These are phyloP conservation scores for Gardenia jasminoides DNA, from an alignment of 257 asterid genomes.

Conservation along the genomic window DNA sequence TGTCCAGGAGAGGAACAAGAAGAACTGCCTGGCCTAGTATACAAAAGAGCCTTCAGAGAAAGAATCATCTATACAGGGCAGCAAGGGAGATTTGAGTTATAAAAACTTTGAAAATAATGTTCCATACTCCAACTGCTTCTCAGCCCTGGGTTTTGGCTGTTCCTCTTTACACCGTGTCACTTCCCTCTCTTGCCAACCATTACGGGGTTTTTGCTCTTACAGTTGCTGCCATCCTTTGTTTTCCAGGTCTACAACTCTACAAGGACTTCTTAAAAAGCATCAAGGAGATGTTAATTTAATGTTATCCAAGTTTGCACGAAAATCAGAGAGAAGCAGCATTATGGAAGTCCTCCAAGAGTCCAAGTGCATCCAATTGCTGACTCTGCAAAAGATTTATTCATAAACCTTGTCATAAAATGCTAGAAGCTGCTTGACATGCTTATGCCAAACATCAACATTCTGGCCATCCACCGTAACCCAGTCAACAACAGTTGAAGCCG, in stretches of 20 bases:
- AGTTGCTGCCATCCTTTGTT: not conserved
- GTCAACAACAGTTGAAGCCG: constrained; percentile 91
- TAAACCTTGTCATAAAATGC: constrained; percentile 72
- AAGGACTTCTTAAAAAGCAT: not conserved
- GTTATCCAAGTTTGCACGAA: not conserved
- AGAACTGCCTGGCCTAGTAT: not conserved
- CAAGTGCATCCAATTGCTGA: not conserved
- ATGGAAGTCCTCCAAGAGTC: not conserved
- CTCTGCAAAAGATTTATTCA: constrained; percentile 15
- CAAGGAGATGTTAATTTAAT: not conserved
- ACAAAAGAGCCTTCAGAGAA: constrained; percentile 1
- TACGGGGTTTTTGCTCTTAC: not conserved
- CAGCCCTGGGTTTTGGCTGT: not conserved
- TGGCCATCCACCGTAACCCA: constrained; percentile 97
- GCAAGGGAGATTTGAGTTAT: not conserved
- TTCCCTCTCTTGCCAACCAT: constrained; percentile 1
- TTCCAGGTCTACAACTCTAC: not conserved
- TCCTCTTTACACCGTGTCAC: too few species aligned
- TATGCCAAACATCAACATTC: constrained; percentile 92
- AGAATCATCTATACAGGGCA: constrained; percentile 20
- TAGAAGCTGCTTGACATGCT: constrained; percentile 87
- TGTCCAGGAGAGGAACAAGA: not conserved
- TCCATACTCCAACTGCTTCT: not conserved
- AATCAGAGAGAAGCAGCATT: not conserved
- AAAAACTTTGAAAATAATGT: constrained; percentile 4